Conservation (phyloP, 1,284 basidiomycete species). For the Heterobasidion occidentale region DNA sequence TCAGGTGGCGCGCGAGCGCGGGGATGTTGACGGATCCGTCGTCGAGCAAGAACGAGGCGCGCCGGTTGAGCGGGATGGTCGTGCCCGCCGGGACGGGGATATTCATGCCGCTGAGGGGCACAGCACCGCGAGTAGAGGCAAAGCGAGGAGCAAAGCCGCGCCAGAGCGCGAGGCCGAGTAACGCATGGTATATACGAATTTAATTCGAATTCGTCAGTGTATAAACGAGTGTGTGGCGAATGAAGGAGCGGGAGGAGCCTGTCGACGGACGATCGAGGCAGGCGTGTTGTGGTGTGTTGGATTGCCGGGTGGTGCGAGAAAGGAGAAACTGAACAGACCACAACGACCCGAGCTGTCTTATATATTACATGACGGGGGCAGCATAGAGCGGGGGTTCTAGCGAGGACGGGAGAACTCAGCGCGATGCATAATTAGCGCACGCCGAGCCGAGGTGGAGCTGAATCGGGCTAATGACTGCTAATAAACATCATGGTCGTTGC, state of each 20-base stretch:
- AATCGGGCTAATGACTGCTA: too few relatives aligned
- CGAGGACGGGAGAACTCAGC: too few relatives aligned
- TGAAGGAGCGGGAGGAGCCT: background rate
- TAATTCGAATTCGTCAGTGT: background rate
- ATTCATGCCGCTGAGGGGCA: background rate
- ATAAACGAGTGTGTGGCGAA: background rate
- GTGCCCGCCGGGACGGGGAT: background rate
- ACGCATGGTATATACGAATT: background rate
- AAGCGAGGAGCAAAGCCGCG: background rate
- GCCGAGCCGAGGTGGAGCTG: too few relatives aligned
- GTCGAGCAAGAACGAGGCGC: background rate
- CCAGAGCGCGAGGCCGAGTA: background rate
- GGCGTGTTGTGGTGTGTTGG: too few relatives aligned
- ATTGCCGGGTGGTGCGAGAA: too few relatives aligned
- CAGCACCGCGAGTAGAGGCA: background rate
- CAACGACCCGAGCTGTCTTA: too few relatives aligned
- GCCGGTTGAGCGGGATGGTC: background rate
- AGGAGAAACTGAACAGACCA: too few relatives aligned
- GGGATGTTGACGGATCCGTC: background rate
- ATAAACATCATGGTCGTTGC: too few relatives aligned
- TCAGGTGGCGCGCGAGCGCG: background rate
- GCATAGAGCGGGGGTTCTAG: too few relatives aligned
- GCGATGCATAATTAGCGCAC: too few relatives aligned
- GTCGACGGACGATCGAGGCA: too few relatives aligned
- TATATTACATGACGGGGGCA: too few relatives aligned